Base-by-base conservation (phyloP, 306 rosid species). In the Boehmeria nivea region DNA sequence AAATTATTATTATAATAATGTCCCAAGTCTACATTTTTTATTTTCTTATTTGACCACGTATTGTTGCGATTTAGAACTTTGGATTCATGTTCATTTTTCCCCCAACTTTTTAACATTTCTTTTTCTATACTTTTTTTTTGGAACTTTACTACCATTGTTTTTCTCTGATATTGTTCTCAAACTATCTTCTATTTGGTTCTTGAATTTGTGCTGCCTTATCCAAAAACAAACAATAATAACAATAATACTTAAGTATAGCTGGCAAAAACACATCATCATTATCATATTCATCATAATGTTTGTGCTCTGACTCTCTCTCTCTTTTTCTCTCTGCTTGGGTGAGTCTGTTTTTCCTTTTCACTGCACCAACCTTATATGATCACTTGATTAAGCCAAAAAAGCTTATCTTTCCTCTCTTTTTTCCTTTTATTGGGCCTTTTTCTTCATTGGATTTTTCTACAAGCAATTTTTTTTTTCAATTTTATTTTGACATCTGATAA, bases 361-460 rank as follows among this genome's bases (percentile, higher is more conserved):
- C 64, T 57, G 25, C 53, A 45, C 51, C 16, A 34, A 54, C 59
- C 31, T 43, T 51, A 61, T 34, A 26, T 16, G 39, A 49, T 65
- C 73, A 72, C 61, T 33, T 27, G 39, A 24, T 77, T n/a, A n/a
- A n/a, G n/a, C n/a, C n/a, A n/a, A n/a, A n/a, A n/a, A n/a, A n/a
- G n/a, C n/a, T n/a, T n/a, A n/a, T n/a, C n/a, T n/a, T n/a, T n/a
- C n/a, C n/a, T n/a, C n/a, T n/a, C n/a, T n/a, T n/a, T n/a, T n/a
- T n/a, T n/a, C n/a, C n/a, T n/a, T n/a, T n/a, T n/a, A n/a, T n/a
- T n/a, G n/a, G n/a, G n/a, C n/a, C n/a, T 70, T 45, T 67, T 74
- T 68, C 54, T 72, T 48, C 14, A 48, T 70, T 75, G 76, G 68
- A 72, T 36, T 79, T 60, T 77, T 60, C 63, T 57, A 3, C 15